phyloP scores from a whole-genome alignment of 306 rosid species.

The Corylus heterophylla region DNA sequence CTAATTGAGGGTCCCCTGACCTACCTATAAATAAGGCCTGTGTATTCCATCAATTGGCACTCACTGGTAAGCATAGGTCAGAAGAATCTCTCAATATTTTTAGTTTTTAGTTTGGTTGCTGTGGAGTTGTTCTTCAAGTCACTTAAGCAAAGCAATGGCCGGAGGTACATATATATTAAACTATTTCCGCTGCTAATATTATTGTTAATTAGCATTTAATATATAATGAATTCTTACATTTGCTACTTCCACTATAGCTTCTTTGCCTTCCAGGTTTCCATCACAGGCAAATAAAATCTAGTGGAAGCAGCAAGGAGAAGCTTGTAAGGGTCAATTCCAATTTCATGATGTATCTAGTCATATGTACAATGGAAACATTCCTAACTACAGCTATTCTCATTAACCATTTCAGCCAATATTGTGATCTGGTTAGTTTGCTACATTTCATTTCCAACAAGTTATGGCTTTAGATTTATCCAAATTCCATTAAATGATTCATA shows the following conservation, averaged over 20 bases:
- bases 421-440: neutral
- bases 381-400: neutral
- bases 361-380: constrained; percentile 11
- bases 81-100: no score
- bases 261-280: constrained; percentile 43
- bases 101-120: no score
- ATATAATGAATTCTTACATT: no score
- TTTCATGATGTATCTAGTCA: constrained; percentile 29
- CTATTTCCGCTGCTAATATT: no score
- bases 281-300: constrained; percentile 67
- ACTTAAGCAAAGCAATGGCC: no score
- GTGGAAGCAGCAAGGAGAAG: constrained; percentile 99
- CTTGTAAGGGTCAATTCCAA: constrained; percentile 50
- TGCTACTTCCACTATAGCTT: constrained; percentile 90
- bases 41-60: no score
- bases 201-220: no score
- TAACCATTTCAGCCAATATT: neutral
- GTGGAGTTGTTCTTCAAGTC: no score
- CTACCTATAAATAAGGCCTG: no score
- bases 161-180: no score
- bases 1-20: no score
- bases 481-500: neutral
- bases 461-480: neutral
- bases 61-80: no score
- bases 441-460: neutral